These are phyloP conservation scores for Phaffia tasmanica DNA, from an alignment of 768 basidiomycete species.

Conservation along the genomic window DNA sequence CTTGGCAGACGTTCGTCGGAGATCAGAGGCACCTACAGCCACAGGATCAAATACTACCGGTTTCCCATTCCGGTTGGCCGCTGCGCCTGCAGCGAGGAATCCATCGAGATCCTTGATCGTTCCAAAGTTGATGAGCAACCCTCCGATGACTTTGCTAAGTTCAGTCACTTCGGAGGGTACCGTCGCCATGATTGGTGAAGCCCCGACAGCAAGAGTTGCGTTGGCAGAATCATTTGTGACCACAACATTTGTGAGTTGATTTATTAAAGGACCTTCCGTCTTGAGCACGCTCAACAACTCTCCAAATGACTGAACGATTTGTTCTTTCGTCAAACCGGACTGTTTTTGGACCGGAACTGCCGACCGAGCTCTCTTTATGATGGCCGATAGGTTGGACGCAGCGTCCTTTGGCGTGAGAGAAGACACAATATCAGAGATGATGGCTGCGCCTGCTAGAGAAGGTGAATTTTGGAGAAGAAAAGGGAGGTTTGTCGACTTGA, in stretches of 20 bases:
- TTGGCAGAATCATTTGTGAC: slow-evolving; percentile 79
- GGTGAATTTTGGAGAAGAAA: slow-evolving; percentile 48
- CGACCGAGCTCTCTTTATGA: slow-evolving; percentile 11
- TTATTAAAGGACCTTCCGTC: slow-evolving; percentile 60
- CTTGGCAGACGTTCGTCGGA: slow-evolving; percentile 52
- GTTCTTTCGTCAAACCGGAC: background rate
- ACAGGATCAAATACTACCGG: slow-evolving; percentile 86
- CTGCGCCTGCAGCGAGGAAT: slow-evolving; percentile 50
- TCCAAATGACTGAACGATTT: slow-evolving; percentile 31
- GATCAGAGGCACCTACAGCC: slow-evolving; percentile 70
- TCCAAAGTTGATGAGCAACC: slow-evolving; percentile 77
- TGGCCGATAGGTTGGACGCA: slow-evolving; percentile 7
- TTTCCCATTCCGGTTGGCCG: slow-evolving; percentile 58
- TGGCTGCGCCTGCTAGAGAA: slow-evolving; percentile 66
- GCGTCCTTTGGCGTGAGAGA: slow-evolving; percentile 45
- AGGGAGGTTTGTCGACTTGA: slow-evolving; percentile 65
- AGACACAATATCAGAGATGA: slow-evolving; percentile 75
- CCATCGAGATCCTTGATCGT: slow-evolving; percentile 48
- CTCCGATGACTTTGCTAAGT: slow-evolving; percentile 53
- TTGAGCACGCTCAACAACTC: slow-evolving; percentile 48
- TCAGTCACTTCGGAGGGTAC: slow-evolving; percentile 72
- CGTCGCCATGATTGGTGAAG: slow-evolving; percentile 89
- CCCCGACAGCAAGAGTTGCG: slow-evolving; percentile 72
- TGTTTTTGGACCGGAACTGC: background rate
- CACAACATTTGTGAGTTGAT: slow-evolving; percentile 77